These are phyloP conservation scores for Pseudogymnoascus sp. DNA, from an alignment of 2,329 filamentous ascomycete species.

Conservation along the genomic window DNA sequence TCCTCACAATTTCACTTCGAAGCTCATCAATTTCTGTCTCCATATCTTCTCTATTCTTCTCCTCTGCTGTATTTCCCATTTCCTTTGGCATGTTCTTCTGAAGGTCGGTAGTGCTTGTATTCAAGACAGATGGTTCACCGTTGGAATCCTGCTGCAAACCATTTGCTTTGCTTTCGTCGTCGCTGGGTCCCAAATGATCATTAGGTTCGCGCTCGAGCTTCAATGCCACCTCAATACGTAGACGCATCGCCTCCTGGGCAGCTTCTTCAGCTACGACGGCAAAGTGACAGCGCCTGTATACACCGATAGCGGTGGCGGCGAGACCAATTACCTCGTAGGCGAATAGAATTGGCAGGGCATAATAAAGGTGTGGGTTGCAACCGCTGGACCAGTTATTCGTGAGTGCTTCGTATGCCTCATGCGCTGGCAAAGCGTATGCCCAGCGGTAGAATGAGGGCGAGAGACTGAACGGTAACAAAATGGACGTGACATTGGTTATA, in stretches of 20 bases:
- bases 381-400: conserved; percentile 35
- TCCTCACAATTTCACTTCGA: not conserved
- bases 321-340: conserved; percentile 30
- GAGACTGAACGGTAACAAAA: conserved; percentile 53
- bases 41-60: not conserved
- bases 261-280: conserved; percentile 26
- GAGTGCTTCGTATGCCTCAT: conserved; percentile 42
- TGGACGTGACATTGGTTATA: conserved; percentile 54
- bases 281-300: conserved; percentile 29
- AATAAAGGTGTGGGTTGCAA: conserved; percentile 31
- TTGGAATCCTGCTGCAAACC: not conserved
- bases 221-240: conserved; percentile 25
- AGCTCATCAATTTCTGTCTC: not conserved
- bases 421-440: conserved; percentile 59
- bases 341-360: conserved; percentile 36
- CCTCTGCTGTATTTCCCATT: not conserved
- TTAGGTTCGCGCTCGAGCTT: conserved; percentile 21
- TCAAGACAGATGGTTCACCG: not conserved
- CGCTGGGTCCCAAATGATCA: not conserved
- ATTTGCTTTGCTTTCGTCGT: not conserved
- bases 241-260: conserved; percentile 22
- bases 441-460: conserved; percentile 52
- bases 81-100: not conserved
- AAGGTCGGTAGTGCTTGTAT: not conserved
- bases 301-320: conserved; percentile 23